Base-by-base conservation (phyloP, 495 filamentous ascomycete genomes). In the Penicillium ochrochloron region DNA sequence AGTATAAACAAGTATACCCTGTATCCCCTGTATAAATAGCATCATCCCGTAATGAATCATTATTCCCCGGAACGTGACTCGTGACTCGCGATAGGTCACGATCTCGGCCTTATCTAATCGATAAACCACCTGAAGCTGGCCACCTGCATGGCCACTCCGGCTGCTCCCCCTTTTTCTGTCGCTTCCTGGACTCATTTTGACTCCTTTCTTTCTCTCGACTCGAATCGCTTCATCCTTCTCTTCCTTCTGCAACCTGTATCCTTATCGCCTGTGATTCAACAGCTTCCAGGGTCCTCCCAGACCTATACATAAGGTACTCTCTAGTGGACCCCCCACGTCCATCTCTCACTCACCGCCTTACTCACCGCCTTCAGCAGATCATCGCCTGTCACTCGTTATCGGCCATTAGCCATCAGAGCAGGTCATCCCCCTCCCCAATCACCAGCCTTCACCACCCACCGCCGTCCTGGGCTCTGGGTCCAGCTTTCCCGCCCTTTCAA, bases 341-440 rank as follows among this genome's bases (percentile, higher is more conserved):
- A 27, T 31, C 57, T 31, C 57, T 25, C 54, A 64, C 57, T 57
- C 25, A 60, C 76, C 75, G 72, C 73, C 70, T 75, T 72, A 58
- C 75, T 75, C 71, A 78, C 76, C 75, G 73, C 73, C 73, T 73
- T 69, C 14, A 66, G 52, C 50, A 57, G 60, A 68, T 71, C 70
- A 69, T 57, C 70, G 59, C 62, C 63, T 65, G 65, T 69, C 70
- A 70, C 66, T 76, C 70, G 73, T 77, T 78, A 76, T 77, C 77
- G 71, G 31, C 31, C 51, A 25, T 68, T 64, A 62, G 58, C 55
- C 59, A 37, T 56, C 53, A 23, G 56, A n/a, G 39, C 51, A 55
- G 71, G 77, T 78, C 76, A 78, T 73, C 60, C 73, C 68, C 66
- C 31, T 60, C 59, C 50, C 37, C 63, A 63, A 66, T 69, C 70